Evolutionary conservation across 495 filamentous ascomycete species (phyloP), one percentile per base, ranked within the genome.

Genomic region (Evernia prunastri): DNA sequence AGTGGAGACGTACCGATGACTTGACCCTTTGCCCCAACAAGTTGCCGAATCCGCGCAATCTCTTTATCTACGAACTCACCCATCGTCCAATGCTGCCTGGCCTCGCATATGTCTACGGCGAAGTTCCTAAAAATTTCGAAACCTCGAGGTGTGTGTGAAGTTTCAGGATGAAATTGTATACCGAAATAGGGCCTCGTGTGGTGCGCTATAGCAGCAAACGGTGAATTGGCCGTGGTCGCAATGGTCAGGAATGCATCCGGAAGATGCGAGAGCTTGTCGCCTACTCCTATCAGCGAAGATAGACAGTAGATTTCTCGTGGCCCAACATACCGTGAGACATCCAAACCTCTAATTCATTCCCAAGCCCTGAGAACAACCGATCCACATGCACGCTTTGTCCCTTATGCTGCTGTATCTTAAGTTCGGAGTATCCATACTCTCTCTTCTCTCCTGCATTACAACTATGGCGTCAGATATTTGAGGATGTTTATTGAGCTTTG

Each of bases 131-230:
- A 76, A 17, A 96, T 71, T 18, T 82, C 72, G 9, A 68, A 86
- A 13, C 91, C 90, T 58, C 78, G 73, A 1, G 80, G 80, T 29
- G 74, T 74, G 58, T 76, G 87, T 15, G 87, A 86, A 62, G 93
- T 87, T 73, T 96, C 91, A 1, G 91, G 91, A 72, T 96, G 91
- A 71, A 95, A 91, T 27, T 96, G 91, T 29, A 96, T 84, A 43
- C 88, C 89, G 68, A 84, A 89, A 70, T 86, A 81, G 31, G 80
- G 81, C 76, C 89, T 87, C 23, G 73, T 76, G 67, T 82, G 68
- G 71, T 94, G 89, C 13, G 88, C 92, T 68, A 96, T 94, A 51
- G 82, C 90, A 5, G 92, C 92, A 71, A 83, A 94, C 11, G 86
- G 81, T 1, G 89, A 86, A 75, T 96, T 94, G 42, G 72, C 60